These are phyloP conservation scores for Hypoxylon sp. DNA, from an alignment of 2,329 filamentous ascomycete species.

Conservation along the genomic window DNA sequence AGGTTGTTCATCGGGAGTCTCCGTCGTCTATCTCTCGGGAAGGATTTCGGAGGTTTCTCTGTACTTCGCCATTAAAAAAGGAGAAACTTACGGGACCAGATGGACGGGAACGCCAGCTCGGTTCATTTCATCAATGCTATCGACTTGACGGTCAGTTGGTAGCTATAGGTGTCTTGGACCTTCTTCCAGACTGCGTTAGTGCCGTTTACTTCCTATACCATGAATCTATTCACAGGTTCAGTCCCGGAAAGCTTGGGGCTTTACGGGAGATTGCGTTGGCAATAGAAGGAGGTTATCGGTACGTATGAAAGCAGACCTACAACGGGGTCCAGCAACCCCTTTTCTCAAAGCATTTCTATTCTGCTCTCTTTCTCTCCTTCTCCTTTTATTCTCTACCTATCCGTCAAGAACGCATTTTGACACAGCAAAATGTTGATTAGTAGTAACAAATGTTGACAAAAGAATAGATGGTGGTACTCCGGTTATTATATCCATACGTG, in stretches of 20 bases:
- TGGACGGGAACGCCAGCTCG: slow-evolving; percentile 70
- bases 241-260: slow-evolving; percentile 82
- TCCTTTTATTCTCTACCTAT: too few species aligned
- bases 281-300: slow-evolving; percentile 74
- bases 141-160: slow-evolving; percentile 81
- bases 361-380: background rate
- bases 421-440: background rate
- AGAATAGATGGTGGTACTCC: slow-evolving; percentile 77
- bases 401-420: too few species aligned
- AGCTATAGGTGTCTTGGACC: slow-evolving; percentile 82
- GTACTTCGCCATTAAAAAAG: slow-evolving; percentile 74
- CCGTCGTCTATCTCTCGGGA: slow-evolving; percentile 69
- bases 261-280: slow-evolving; percentile 80
- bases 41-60: slow-evolving; percentile 81
- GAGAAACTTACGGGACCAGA: slow-evolving; percentile 61
- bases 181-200: slow-evolving; percentile 82
- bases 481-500: slow-evolving; percentile 87
- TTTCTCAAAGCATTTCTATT: background rate
- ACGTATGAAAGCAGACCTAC: slow-evolving; percentile 16
- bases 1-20: slow-evolving; percentile 77
- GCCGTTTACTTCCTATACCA: slow-evolving; percentile 89
- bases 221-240: slow-evolving; percentile 77
- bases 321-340: background rate
- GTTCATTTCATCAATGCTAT: slow-evolving; percentile 87
- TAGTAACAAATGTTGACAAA: slow-evolving; percentile 8